Base-by-base conservation (phyloP, 1,284 basidiomycete species). In the Limonomyces culmigenus region DNA sequence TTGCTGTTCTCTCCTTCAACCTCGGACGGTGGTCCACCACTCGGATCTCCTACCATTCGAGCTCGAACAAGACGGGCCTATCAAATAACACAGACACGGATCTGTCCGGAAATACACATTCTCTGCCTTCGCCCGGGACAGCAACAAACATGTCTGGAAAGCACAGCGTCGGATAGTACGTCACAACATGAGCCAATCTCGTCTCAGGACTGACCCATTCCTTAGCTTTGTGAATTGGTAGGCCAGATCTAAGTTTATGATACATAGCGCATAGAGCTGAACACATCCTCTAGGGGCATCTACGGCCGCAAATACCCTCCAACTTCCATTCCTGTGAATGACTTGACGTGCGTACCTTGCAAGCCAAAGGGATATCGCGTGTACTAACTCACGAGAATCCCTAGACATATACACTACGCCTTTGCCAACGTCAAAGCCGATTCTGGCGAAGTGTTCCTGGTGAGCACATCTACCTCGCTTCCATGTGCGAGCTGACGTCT, bases 261-360 rank as follows among this genome's bases (percentile, higher is more conserved):
- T 19, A 18, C 30, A 25, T n/a, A 37, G 15, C 35, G 19, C 19
- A 30, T 38, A 36, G 19, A 17, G 19, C 36, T 16, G 29, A 12
- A 41, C 39, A 38, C 30, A 51, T 53, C 50, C 38, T 33, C 53
- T 43, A 81, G 91, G 91, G 89, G 86, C n/a, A 95, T 95, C 36
- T 96, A 95, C 53, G 89, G 73, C 29, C 73, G 88, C 45, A 89
- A 91, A 56, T 93, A 70, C 46, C 76, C 74, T 23, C 88, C 88
- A 2, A 74, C 75, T 10, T 51, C 72, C 36, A 89, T 96, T 39
- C 91, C 89, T 6, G 67, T 57, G 2, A 54, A 79, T 21, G 73
- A 89, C 48, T 69, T 97, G 45, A 96, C 91, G 63, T 93, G 70
- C 50, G 75, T 72, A 36, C 18, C 29, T 29, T 15, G 8, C 10